phyloP scores from a whole-genome alignment of 176 grass and related monocot species.

The Aegilops longissima region DNA sequence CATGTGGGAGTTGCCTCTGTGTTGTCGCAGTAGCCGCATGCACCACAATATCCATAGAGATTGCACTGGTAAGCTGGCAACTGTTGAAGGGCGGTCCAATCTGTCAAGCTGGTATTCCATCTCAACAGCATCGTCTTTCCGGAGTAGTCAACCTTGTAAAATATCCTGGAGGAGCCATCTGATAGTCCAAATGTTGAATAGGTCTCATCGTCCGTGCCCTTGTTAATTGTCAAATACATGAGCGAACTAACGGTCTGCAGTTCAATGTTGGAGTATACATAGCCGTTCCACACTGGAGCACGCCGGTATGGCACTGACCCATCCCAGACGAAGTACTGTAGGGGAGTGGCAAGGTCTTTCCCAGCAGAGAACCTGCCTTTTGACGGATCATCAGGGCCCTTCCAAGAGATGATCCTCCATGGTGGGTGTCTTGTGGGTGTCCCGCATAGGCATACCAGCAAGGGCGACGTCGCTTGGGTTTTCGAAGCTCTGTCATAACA shows the following conservation, averaged over 20 bases:
- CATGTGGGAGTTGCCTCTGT: background rate
- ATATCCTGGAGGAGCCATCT: background rate
- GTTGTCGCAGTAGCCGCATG: background rate
- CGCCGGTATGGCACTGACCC: conserved; percentile 4
- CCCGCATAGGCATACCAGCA: conserved; percentile 27
- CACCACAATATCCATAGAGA: background rate
- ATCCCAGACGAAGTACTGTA: background rate
- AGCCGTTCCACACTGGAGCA: background rate
- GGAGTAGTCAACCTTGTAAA: background rate
- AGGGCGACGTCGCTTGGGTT: conserved; percentile 25
- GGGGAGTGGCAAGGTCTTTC: background rate
- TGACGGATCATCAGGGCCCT: conserved; percentile 21
- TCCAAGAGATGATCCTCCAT: conserved; percentile 29
- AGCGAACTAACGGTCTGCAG: background rate
- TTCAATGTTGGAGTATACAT: background rate
- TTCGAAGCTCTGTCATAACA: conserved; percentile 48
- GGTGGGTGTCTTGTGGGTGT: background rate
- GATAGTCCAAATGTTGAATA: conserved; percentile 14
- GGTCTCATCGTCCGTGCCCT: background rate
- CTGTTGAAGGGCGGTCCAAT: no score
- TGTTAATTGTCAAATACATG: background rate
- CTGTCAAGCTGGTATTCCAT: no score
- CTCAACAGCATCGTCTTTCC: background rate
- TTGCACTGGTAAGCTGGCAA: background rate
- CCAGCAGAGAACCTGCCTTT: conserved; percentile 15